These are phyloP conservation scores for Colletotrichum echinochloae DNA, from an alignment of 2,329 filamentous ascomycete genomes.

Conservation along the genomic window DNA sequence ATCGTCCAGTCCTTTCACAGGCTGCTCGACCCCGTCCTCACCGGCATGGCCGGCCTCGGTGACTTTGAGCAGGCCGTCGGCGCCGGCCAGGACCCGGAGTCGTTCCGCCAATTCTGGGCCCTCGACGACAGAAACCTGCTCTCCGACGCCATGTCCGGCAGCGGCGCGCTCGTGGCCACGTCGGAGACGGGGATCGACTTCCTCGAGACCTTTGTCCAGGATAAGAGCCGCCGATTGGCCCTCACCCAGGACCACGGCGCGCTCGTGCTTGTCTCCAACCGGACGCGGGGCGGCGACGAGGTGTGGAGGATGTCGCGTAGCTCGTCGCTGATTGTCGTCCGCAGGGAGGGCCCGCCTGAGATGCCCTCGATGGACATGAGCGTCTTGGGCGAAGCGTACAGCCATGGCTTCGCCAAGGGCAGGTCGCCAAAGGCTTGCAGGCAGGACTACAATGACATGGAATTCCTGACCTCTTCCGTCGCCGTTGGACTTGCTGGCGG, in stretches of 20 bases:
- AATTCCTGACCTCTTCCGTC: slow-evolving; percentile 39
- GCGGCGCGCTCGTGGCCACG: slow-evolving; percentile 42
- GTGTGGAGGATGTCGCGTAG: slow-evolving; percentile 36
- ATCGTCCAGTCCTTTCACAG: slow-evolving; percentile 48
- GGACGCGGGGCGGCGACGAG: slow-evolving; percentile 34
- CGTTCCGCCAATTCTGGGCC: slow-evolving; percentile 52
- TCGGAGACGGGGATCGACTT: slow-evolving; percentile 45
- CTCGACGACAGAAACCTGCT: slow-evolving; percentile 51
- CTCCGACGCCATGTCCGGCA: slow-evolving; percentile 48
- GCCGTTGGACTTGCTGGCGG: slow-evolving; percentile 39
- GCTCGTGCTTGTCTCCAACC: slow-evolving; percentile 35
- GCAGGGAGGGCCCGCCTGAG: slow-evolving; percentile 4
- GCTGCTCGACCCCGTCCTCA: slow-evolving; percentile 49
- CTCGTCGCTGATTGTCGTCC: slow-evolving; percentile 23
- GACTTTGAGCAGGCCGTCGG: slow-evolving; percentile 50
- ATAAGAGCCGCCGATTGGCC: slow-evolving; percentile 29
- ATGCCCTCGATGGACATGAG: slow-evolving; percentile 9
- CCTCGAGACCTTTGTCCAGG: slow-evolving; percentile 38
- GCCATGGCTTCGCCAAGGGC: slow-evolving; percentile 28
- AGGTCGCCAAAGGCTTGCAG: slow-evolving; percentile 18
- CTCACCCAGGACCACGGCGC: slow-evolving; percentile 38
- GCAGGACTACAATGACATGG: slow-evolving; percentile 29
- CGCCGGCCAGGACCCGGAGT: slow-evolving; percentile 48
- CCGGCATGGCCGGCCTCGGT: slow-evolving; percentile 50
- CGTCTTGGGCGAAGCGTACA: slow-evolving; percentile 35